phyloP scores from a whole-genome alignment of 768 basidiomycete species.

The Amanita fuliginea region DNA sequence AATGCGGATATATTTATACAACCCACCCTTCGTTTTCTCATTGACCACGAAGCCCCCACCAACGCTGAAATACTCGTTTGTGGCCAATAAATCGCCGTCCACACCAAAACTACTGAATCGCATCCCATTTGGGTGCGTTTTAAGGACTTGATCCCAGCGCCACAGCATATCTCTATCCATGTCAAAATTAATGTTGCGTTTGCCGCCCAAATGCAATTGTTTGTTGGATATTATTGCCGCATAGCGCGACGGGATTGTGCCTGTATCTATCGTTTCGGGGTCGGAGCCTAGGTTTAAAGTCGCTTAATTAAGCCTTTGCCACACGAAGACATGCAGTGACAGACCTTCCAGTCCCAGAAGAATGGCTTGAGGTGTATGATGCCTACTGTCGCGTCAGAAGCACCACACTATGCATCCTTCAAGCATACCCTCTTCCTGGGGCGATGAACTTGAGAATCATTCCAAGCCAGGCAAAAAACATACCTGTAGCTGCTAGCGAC shows the following conservation, averaged over 20 bases:
- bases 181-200: slow-evolving; percentile 72
- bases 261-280: slow-evolving; percentile 88
- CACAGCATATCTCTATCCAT: slow-evolving; percentile 90
- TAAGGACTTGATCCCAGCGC: slow-evolving; percentile 83
- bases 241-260: slow-evolving; percentile 72
- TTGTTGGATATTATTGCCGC: slow-evolving; percentile 55
- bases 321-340: not conserved
- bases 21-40: slow-evolving; percentile 76
- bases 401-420: not conserved
- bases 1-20: not conserved
- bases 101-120: slow-evolving; percentile 77
- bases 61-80: slow-evolving; percentile 92
- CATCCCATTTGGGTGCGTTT: slow-evolving; percentile 90
- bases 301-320: not conserved
- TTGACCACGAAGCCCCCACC: slow-evolving; percentile 95
- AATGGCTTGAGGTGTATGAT: slow-evolving; percentile 83
- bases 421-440: slow-evolving; percentile 64
- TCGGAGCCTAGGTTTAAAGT: slow-evolving; percentile 46
- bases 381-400: slow-evolving; percentile 27
- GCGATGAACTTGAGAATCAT: slow-evolving; percentile 6
- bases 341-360: slow-evolving; percentile 69
- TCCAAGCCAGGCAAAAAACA: slow-evolving; percentile 9
- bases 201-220: slow-evolving; percentile 58
- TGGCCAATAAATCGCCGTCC: slow-evolving; percentile 81
- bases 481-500: slow-evolving; percentile 86